These are phyloP conservation scores for Batrachochytrium dendrobatidis DNA, from an alignment of 371 early-diverging fungal species.

Conservation along the genomic window DNA sequence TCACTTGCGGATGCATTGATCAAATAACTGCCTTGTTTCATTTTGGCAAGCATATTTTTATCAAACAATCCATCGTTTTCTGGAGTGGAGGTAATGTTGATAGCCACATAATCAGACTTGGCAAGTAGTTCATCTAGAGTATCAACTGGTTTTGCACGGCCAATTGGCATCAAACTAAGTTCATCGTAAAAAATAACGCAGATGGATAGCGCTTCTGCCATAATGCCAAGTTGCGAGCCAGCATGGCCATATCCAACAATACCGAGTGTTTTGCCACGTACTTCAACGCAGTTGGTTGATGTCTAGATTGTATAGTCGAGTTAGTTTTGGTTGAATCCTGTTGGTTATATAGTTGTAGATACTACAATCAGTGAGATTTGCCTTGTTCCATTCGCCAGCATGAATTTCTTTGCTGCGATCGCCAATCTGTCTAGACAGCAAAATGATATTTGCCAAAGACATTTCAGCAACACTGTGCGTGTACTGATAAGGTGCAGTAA, in stretches of 20 bases:
- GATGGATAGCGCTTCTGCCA: slow-evolving; percentile 92
- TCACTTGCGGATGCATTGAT: slow-evolving; percentile 87
- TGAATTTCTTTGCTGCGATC: slow-evolving; percentile 89
- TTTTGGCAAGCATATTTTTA: slow-evolving; percentile 61
- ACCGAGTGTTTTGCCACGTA: slow-evolving; percentile 75
- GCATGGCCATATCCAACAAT: slow-evolving; percentile 95
- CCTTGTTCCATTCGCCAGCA: slow-evolving; percentile 82
- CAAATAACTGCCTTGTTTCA: slow-evolving; percentile 86
- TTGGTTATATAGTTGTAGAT: not conserved
- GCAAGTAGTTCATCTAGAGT: slow-evolving; percentile 68
- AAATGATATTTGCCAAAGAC: slow-evolving; percentile 68
- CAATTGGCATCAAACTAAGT: slow-evolving; percentile 86
- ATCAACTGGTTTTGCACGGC: slow-evolving; percentile 61
- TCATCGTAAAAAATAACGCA: slow-evolving; percentile 76
- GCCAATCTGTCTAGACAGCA: slow-evolving; percentile 83
- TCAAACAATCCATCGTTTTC: slow-evolving; percentile 91
- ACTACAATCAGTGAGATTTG: not conserved
- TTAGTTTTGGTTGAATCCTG: not conserved
- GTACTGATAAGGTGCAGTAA: slow-evolving; percentile 24
- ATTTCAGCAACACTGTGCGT: slow-evolving; percentile 2
- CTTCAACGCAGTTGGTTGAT: slow-evolving; percentile 78
- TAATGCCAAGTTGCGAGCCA: slow-evolving; percentile 84
- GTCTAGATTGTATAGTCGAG: slow-evolving; percentile 19
- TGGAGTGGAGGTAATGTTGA: slow-evolving; percentile 82
- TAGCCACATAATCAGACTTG: slow-evolving; percentile 75